Conservation (phyloP, 2,329 filamentous ascomycete species). For the Mycosphaerella sp. region DNA sequence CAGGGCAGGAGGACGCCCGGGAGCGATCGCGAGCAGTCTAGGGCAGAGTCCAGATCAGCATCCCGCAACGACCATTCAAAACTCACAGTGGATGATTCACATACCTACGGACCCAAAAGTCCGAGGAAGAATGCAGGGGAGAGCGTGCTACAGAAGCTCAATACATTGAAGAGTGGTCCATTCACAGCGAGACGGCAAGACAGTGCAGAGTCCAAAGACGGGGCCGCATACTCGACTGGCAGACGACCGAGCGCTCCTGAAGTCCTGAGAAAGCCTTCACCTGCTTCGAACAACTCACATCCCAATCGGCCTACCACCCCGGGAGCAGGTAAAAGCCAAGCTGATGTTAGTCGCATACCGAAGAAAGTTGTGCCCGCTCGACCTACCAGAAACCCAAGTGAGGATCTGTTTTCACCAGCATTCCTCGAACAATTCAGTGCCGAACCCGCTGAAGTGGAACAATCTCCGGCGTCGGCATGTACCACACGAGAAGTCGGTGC, state of each 20-base stretch:
- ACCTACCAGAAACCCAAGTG: slow-evolving; percentile 27
- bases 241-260: slow-evolving; percentile 19
- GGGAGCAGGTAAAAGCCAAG: slow-evolving; percentile 1
- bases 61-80: slow-evolving; percentile 21
- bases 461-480: slow-evolving; percentile 2
- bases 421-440: slow-evolving; percentile 27
- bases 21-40: slow-evolving; percentile 5
- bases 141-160: slow-evolving; percentile 52
- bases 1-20: slow-evolving; percentile 24
- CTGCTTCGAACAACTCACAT: slow-evolving; percentile 12
- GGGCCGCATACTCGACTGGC: slow-evolving; percentile 4
- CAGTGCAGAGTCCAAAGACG: slow-evolving; percentile 15
- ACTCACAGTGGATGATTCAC: slow-evolving; percentile 15
- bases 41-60: slow-evolving; percentile 24
- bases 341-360: slow-evolving; percentile 4
- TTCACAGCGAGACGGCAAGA: slow-evolving; percentile 43
- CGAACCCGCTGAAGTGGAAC: slow-evolving; percentile 22
- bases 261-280: slow-evolving; percentile 8
- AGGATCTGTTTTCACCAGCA: slow-evolving; percentile 27
- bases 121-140: slow-evolving; percentile 36
- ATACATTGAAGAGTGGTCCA: slow-evolving; percentile 57
- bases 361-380: slow-evolving; percentile 27
- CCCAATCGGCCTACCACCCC: slow-evolving; percentile 11
- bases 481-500: slow-evolving; percentile 6
- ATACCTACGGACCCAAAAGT: slow-evolving; percentile 37